Percentiles rank a stretch among this genome's conserved stretches.
These are phyloP conservation scores for Gynandropsis gynandra DNA, from an alignment of 345 rosid genomes.

Conservation along the genomic window DNA sequence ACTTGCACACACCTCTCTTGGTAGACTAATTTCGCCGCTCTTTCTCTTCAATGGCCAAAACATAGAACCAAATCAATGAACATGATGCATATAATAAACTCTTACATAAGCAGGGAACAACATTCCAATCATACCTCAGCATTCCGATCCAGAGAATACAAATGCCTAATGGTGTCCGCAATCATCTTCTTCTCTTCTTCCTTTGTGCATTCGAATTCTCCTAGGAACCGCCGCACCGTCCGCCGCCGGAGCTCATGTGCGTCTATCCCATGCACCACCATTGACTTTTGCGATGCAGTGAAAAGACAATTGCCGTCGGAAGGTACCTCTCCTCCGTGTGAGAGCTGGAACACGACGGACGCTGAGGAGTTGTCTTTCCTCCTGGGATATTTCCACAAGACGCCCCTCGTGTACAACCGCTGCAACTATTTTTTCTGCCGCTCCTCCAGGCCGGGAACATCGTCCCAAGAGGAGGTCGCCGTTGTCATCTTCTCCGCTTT, in stretches of 20 bases:
- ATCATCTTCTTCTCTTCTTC: constrained; percentile 41
- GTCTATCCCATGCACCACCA: constrained; percentile 70
- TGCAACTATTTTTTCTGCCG: constrained; percentile 72
- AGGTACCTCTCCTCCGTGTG: constrained; percentile 93
- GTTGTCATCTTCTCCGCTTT: constrained; percentile 38
- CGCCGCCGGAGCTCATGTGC: constrained; percentile 65
- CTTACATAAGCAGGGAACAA: background rate
- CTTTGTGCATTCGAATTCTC: constrained; percentile 59
- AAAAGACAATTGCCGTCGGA: constrained; percentile 95
- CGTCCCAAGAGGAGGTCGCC: constrained; percentile 50
- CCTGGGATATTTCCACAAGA: constrained; percentile 78
- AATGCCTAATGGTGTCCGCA: constrained; percentile 55
- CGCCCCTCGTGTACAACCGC: constrained; percentile 69
- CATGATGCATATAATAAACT: no score
- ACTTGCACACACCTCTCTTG: constrained; percentile 85
- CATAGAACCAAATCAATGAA: background rate
- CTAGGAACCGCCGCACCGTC: constrained; percentile 62
- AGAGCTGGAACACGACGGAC: constrained; percentile 67
- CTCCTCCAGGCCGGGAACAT: constrained; percentile 80
- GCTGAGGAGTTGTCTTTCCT: constrained; percentile 32
- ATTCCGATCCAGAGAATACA: constrained; percentile 98
- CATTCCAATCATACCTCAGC: no score
- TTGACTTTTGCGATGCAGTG: constrained; percentile 79
- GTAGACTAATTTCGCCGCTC: constrained; percentile 86
- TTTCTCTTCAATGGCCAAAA: constrained; percentile 56